phyloP scores from a whole-genome alignment of 768 basidiomycete species.

The Mycena venus region DNA sequence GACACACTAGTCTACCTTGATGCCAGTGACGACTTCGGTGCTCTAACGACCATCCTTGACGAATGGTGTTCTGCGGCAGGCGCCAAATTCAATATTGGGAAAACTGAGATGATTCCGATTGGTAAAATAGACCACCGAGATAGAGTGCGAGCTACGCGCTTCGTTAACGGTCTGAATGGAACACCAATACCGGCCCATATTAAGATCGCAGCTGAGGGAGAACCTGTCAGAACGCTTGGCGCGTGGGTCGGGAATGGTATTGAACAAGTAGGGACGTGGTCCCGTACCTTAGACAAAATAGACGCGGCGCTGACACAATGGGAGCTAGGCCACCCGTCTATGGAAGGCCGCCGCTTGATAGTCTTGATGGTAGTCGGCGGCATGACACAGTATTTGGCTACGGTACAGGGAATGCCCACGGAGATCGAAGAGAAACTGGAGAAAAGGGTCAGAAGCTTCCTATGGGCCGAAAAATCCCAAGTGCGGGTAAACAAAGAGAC shows the following conservation, averaged over 20 bases:
- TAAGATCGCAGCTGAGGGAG: not conserved
- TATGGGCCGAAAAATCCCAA: not conserved
- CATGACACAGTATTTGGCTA: slow-evolving; percentile 33
- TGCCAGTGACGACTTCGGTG: not conserved
- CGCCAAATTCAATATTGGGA: slow-evolving; percentile 38
- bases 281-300: slow-evolving; percentile 15
- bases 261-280: slow-evolving; percentile 1
- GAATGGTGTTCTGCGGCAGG: slow-evolving; percentile 18
- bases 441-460: not conserved
- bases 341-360: slow-evolving; percentile 22
- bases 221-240: not conserved
- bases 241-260: slow-evolving; percentile 13
- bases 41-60: not conserved
- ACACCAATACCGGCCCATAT: not conserved
- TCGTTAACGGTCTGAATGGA: not conserved
- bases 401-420: slow-evolving; percentile 39
- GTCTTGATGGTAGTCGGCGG: slow-evolving; percentile 31
- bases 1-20: not conserved
- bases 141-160: not conserved
- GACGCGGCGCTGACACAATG: slow-evolving; percentile 1
- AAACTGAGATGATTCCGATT: slow-evolving; percentile 37
- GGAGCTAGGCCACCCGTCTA: slow-evolving; percentile 26
- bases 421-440: slow-evolving; percentile 6
- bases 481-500: not conserved
- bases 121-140: slow-evolving; percentile 28